Evolutionary conservation across 305 asterid species (phyloP).

Genomic region (Fraxinus paxiana): DNA sequence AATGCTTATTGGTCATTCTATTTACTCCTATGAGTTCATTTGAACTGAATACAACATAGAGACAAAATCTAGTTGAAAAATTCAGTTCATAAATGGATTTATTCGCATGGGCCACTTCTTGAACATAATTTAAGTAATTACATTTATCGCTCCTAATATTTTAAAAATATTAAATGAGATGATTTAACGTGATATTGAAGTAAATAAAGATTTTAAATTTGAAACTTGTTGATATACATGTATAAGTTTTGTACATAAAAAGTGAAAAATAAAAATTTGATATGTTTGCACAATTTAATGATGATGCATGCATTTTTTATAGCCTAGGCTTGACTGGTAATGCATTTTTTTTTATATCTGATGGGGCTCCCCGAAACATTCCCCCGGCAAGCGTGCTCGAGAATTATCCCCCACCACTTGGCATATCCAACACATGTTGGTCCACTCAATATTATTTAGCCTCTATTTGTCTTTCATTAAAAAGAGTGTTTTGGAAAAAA

Average conservation of each 20-base stretch:
- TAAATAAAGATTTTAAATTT: neutral
- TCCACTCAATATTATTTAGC: constrained; percentile 12
- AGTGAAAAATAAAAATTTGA: neutral
- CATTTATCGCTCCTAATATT: neutral
- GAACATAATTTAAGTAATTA: too few relatives aligned
- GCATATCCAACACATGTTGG: neutral
- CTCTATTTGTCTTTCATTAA: too few relatives aligned
- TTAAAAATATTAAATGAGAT: too few relatives aligned
- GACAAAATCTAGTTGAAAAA: neutral
- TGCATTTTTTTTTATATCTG: neutral
- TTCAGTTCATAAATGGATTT: neutral
- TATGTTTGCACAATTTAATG: neutral
- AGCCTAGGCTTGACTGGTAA: neutral
- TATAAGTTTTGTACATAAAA: neutral
- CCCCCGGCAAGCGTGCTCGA: constrained; percentile 40
- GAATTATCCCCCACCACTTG: constrained; percentile 25
- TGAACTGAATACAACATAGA: neutral
- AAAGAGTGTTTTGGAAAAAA: too few relatives aligned
- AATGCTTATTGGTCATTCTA: neutral
- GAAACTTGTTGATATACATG: neutral
- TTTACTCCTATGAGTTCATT: neutral
- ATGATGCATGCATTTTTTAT: neutral
- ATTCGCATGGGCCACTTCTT: neutral
- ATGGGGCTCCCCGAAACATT: constrained; percentile 30
- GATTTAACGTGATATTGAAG: neutral